Conservation (phyloP, 495 filamentous ascomycete genomes). For the Trichocladium antarcticum region DNA sequence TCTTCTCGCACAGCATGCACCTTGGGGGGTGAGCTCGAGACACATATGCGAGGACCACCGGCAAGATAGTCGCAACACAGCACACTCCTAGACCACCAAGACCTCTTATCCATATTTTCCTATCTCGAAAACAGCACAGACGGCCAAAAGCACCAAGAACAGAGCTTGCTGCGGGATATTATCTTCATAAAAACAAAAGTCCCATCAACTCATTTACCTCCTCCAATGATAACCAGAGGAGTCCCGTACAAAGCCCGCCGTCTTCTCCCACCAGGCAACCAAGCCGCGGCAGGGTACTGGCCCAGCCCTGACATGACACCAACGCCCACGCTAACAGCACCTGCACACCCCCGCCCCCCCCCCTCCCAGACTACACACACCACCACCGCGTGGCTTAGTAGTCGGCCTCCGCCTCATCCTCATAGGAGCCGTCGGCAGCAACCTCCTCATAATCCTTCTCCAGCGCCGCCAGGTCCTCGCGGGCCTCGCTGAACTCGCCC, state of each 20-base stretch:
- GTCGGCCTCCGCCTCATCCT: constrained; percentile 55
- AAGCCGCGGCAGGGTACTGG: neutral
- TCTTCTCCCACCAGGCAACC: neutral
- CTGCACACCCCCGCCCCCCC: too few species aligned
- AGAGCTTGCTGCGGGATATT: constrained; percentile 6
- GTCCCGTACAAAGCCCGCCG: neutral
- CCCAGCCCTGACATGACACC: neutral
- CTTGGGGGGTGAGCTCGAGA: too few species aligned
- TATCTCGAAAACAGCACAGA: constrained; percentile 1
- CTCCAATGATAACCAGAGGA: neutral
- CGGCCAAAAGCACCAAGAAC: constrained; percentile 6
- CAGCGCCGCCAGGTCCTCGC: constrained; percentile 79
- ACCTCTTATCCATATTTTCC: constrained; percentile 8
- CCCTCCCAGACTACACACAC: too few species aligned
- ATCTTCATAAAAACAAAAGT: constrained; percentile 3
- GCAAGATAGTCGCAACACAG: neutral
- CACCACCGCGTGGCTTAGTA: constrained; percentile 60
- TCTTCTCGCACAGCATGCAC: too few species aligned
- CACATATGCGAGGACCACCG: too few species aligned
- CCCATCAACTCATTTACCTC: neutral
- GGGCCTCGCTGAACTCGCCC: constrained; percentile 83
- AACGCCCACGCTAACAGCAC: neutral
- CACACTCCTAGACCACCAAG: neutral
- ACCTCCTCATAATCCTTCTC: constrained; percentile 93
- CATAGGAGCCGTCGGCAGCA: constrained; percentile 56